Evolutionary conservation across 2,329 filamentous ascomycete species (phyloP).

Genomic region (Botrytis tulipae): DNA sequence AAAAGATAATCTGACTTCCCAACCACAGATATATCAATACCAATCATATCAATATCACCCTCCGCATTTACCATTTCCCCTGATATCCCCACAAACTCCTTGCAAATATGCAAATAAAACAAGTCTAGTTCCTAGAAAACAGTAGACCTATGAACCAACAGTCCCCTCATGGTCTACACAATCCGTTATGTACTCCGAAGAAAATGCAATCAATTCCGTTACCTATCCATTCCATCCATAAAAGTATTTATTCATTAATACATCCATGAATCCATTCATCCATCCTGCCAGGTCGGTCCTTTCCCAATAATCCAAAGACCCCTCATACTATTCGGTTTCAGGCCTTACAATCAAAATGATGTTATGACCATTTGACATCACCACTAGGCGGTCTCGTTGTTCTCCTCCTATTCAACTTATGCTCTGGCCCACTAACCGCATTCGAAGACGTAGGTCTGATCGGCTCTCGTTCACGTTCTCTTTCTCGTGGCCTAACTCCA

Average conservation of each 20-base stretch:
- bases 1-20: background rate
- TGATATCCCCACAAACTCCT: slow-evolving; percentile 1
- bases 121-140: background rate
- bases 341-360: background rate
- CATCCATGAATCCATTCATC: slow-evolving; percentile 6
- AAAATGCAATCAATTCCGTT: slow-evolving; percentile 17
- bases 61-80: background rate
- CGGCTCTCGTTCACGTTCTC: slow-evolving; percentile 25
- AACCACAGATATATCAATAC: slow-evolving; percentile 13
- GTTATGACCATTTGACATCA: slow-evolving; percentile 39
- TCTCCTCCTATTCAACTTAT: slow-evolving; percentile 35
- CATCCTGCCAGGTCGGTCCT: background rate
- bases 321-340: background rate
- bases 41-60: background rate
- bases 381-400: slow-evolving; percentile 35
- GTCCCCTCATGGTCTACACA: background rate
- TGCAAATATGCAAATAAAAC: slow-evolving; percentile 9
- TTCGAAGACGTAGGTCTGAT: slow-evolving; percentile 27
- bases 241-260: background rate
- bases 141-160: background rate
- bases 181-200: slow-evolving; percentile 12
- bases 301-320: background rate
- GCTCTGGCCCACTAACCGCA: slow-evolving; percentile 26
- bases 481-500: slow-evolving; percentile 23
- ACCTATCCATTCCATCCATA: slow-evolving; percentile 7